Evolutionary conservation across 805 yeast genomes (phyloP).

Genomic region (Saccharomycopsis sp.): DNA sequence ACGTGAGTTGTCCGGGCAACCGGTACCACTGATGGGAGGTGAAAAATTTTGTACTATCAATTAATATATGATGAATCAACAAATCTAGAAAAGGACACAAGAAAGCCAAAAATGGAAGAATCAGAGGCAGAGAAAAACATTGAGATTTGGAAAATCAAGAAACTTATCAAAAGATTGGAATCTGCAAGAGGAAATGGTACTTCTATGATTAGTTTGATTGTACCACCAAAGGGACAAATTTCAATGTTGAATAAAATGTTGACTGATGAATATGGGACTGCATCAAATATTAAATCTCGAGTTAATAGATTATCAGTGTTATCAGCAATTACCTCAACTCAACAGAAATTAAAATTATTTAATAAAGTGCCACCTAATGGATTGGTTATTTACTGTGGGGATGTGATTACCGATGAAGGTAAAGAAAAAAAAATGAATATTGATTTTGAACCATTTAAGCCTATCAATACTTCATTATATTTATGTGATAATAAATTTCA

Average conservation of each 20-base stretch:
- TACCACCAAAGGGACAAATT: constrained; percentile 94
- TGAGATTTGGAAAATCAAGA: constrained; percentile 98
- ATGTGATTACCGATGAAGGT: constrained; percentile 93
- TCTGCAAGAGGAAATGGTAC: constrained; percentile 98
- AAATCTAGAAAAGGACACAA: no score
- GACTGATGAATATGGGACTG: constrained; percentile 98
- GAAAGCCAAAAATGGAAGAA: constrained; percentile 27
- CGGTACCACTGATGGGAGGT: no score
- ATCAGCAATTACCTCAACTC: constrained; percentile 96
- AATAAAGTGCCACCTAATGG: constrained; percentile 91
- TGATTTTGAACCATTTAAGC: constrained; percentile 98
- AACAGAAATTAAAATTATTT: constrained; percentile 89
- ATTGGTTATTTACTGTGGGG: constrained; percentile 96
- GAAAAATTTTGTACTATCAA: no score
- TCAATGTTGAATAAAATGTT: constrained; percentile 82
- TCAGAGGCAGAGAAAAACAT: constrained; percentile 92
- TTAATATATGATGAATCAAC: no score
- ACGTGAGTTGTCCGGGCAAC: no score
- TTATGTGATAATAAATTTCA: constrained; percentile 98
- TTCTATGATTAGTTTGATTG: constrained; percentile 93
- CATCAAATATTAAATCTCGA: constrained; percentile 95
- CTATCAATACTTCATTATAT: constrained; percentile 94
- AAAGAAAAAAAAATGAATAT: constrained; percentile 94
- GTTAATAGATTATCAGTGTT: constrained; percentile 93
- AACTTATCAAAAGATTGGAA: constrained; percentile 81